Evolutionary conservation across 192 early-diverging fungal species (phyloP), one percentile per base, ranked within the genome.

Genomic region (Rhizoclosmatium globosum): DNA sequence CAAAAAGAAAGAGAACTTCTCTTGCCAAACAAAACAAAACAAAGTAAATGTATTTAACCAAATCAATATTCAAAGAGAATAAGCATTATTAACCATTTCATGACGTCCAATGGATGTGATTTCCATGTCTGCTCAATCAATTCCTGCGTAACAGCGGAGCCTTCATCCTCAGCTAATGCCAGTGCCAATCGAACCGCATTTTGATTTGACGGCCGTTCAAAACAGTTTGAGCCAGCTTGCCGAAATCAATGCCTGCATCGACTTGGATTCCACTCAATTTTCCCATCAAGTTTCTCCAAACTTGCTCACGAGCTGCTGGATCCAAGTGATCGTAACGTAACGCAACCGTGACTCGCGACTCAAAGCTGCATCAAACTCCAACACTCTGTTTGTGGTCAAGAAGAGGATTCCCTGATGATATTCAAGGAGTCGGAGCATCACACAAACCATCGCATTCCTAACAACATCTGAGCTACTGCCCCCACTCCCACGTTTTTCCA

Each of bases 391-490:
- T 45, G 90, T 91, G 11, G 90, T 91, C 31, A 91, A 73, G 74
- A 91, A 91, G 11, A 91, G 79, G 57, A 92, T 91, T 2, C 90
- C 90, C 43, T 81, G 85, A 56, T 91, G 87, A 67, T 92, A 91
- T 78, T 91, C 90, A 19, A 91, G 64, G 47, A 91, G 67, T 6
- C 88, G 74, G 21, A 91, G 79, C 81, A 91, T 86, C 46, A 92
- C 85, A 58, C 87, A 82, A 2, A 90, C 89, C 81, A 90, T 80
- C 46, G 88, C 84, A 70, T 89, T 91, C 3, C 89, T 76, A n/a
- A 86, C 47, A 6, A 91, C 78, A 64, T 91, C 90, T 60, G 71
- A 64, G 13, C 73, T 59, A 64, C 61, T 44, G 31, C 23, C 62
- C 4, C 17, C 65, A 1, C 77, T 72, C 11, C 71, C 78, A 7